A percentile compares a stretch with the other conserved stretches of the same genome.
Conservation (phyloP, 2,329 filamentous ascomycete species). For the Meredithiella fracta region DNA sequence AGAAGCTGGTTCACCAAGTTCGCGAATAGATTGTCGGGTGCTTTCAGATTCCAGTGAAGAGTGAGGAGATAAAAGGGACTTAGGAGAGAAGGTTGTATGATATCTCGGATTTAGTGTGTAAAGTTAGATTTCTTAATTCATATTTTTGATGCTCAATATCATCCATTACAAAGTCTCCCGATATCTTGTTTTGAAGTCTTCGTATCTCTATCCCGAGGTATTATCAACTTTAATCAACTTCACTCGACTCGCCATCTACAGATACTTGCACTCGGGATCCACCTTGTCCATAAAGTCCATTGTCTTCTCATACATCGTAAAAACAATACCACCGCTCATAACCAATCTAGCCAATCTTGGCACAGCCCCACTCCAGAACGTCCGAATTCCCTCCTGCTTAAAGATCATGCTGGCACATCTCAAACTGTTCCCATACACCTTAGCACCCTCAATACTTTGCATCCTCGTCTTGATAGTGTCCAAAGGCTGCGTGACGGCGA, state of each 20-base stretch:
- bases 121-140: not conserved
- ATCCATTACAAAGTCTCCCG: too few relatives aligned
- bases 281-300: slow-evolving; percentile 70
- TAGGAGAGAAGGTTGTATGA: not conserved
- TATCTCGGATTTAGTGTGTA: not conserved
- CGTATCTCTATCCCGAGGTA: too few relatives aligned
- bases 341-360: slow-evolving; percentile 72
- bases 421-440: slow-evolving; percentile 72
- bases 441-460: slow-evolving; percentile 81
- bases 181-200: too few relatives aligned
- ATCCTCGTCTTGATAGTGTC: slow-evolving; percentile 96
- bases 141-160: not conserved
- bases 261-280: slow-evolving; percentile 72
- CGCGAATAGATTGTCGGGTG: slow-evolving; percentile 38
- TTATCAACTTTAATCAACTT: too few relatives aligned
- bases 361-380: slow-evolving; percentile 86
- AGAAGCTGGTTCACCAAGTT: slow-evolving; percentile 37
- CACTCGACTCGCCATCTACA: slow-evolving; percentile 30
- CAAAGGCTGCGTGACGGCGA: slow-evolving; percentile 58
- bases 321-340: slow-evolving; percentile 89
- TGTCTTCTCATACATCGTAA: slow-evolving; percentile 95
- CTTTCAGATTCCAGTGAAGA: slow-evolving; percentile 39
- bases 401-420: slow-evolving; percentile 70
- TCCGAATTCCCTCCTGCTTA: slow-evolving; percentile 73
- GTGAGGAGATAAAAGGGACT: not conserved